Conservation (phyloP, 805 yeast species). For the Schwanniomyces pseudopolymorphus region DNA sequence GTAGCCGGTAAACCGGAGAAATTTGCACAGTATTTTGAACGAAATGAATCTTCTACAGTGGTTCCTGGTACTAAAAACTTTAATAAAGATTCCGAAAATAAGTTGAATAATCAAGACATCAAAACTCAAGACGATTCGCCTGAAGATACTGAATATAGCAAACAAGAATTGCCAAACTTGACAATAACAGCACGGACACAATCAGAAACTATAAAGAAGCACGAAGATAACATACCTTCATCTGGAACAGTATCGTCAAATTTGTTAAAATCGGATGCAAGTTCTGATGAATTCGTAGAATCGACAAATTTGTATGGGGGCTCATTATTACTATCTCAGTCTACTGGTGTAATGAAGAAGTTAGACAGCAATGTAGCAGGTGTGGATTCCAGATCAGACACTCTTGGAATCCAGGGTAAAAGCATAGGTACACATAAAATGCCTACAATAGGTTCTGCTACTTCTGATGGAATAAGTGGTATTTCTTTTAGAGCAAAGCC, state of each 20-base stretch:
- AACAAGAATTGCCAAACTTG: not conserved
- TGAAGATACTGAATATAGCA: not conserved
- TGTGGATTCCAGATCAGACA: conserved; percentile 1
- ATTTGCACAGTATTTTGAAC: too few relatives aligned
- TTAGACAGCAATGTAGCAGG: conserved; percentile 15
- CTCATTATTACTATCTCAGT: conserved; percentile 40
- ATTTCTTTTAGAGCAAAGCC: conserved; percentile 32
- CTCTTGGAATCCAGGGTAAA: not conserved
- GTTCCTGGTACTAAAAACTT: too few relatives aligned
- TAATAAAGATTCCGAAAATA: not conserved
- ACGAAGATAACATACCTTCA: not conserved
- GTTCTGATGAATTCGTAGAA: conserved; percentile 25
- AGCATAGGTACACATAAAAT: conserved; percentile 1
- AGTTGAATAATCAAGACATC: not conserved
- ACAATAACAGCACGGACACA: not conserved
- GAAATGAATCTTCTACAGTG: too few relatives aligned
- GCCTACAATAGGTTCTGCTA: conserved; percentile 4
- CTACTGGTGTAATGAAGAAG: conserved; percentile 41
- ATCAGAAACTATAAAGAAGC: not conserved
- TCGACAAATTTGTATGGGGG: conserved; percentile 41
- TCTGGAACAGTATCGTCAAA: not conserved
- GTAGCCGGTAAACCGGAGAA: too few relatives aligned
- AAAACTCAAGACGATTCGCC: not conserved
- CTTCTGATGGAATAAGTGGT: conserved; percentile 25
- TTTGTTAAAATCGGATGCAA: conserved; percentile 5